Conservation (phyloP, 2,329 filamentous ascomycete genomes). For the Hymenotorrendiella dingleyae region DNA sequence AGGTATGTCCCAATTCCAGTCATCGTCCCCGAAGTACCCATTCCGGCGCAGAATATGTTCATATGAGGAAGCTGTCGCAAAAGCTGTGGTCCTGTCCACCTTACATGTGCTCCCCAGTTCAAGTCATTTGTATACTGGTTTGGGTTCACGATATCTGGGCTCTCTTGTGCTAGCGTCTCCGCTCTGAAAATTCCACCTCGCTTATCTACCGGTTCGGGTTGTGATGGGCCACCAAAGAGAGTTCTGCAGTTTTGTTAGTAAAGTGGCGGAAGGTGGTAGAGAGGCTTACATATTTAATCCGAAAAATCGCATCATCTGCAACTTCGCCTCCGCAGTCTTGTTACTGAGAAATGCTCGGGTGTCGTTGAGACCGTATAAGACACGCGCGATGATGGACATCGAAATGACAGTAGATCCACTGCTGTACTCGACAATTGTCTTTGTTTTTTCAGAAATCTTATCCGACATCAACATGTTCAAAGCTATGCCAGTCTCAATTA, state of each 20-base stretch:
- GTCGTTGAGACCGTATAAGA: constrained; percentile 45
- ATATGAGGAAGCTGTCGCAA: constrained; percentile 50
- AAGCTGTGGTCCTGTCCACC: constrained; percentile 56
- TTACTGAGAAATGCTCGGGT: constrained; percentile 52
- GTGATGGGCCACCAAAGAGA: constrained; percentile 52
- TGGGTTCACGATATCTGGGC: constrained; percentile 42
- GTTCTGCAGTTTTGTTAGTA: constrained; percentile 31
- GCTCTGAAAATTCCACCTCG: constrained; percentile 48
- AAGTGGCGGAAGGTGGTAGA: not conserved
- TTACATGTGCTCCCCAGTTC: constrained; percentile 49
- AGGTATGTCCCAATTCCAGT: constrained; percentile 38
- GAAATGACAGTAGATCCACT: constrained; percentile 58
- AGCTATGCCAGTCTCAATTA: no score
- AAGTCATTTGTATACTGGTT: constrained; percentile 51
- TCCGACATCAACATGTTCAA: no score
- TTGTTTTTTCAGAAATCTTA: constrained; percentile 39
- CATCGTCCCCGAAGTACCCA: constrained; percentile 49
- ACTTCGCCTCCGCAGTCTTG: constrained; percentile 48
- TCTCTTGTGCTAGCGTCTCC: constrained; percentile 35
- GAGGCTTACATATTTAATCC: constrained; percentile 46
- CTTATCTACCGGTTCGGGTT: constrained; percentile 48
- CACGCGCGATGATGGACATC: constrained; percentile 48
- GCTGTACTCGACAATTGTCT: constrained; percentile 53
- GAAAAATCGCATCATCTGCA: constrained; percentile 54
- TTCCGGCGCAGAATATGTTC: constrained; percentile 48